These are phyloP conservation scores for Phytophthora idaei DNA, from an alignment of 352 stramenopile genomes.

Conservation along the genomic window DNA sequence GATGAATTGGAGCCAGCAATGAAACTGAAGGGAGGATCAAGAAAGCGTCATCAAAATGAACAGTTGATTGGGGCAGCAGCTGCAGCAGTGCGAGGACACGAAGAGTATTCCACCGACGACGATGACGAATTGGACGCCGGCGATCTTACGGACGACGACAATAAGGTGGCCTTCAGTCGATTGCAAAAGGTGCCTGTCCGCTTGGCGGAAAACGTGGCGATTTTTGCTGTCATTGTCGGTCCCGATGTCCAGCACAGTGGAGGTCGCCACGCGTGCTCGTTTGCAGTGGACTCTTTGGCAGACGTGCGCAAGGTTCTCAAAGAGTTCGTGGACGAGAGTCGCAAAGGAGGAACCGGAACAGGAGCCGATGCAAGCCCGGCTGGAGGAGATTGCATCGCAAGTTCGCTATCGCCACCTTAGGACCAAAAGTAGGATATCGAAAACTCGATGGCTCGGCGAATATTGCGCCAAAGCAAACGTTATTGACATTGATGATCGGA, in stretches of 20 bases:
- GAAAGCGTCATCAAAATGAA: conserved; percentile 24
- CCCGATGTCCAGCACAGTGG: conserved; percentile 73
- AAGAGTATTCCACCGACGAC: conserved; percentile 48
- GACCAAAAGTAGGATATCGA: conserved; percentile 1
- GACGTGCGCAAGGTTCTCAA: conserved; percentile 77
- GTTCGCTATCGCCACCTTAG: conserved; percentile 6
- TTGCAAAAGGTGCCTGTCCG: conserved; percentile 78
- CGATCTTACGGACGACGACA: conserved; percentile 65
- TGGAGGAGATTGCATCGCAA: background rate
- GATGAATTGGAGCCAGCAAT: conserved; percentile 31
- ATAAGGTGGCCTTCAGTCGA: conserved; percentile 79
- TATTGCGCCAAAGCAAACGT: conserved; percentile 3
- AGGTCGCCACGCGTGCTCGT: conserved; percentile 56
- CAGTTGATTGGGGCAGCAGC: conserved; percentile 26
- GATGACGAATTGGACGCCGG: conserved; percentile 54
- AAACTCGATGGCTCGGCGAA: too few species aligned
- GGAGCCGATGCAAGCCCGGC: conserved; percentile 1
- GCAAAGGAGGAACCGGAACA: conserved; percentile 23
- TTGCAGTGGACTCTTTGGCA: conserved; percentile 68
- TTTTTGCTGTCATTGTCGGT: conserved; percentile 74
- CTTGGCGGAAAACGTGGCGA: conserved; percentile 66
- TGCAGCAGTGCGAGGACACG: conserved; percentile 32
- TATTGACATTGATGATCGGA: conserved; percentile 19
- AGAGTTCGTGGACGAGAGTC: conserved; percentile 69
- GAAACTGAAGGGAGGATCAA: conserved; percentile 14